Base-by-base conservation (phyloP, 169 alveolate species). In the Ichthyophthirius multifiliis region DNA sequence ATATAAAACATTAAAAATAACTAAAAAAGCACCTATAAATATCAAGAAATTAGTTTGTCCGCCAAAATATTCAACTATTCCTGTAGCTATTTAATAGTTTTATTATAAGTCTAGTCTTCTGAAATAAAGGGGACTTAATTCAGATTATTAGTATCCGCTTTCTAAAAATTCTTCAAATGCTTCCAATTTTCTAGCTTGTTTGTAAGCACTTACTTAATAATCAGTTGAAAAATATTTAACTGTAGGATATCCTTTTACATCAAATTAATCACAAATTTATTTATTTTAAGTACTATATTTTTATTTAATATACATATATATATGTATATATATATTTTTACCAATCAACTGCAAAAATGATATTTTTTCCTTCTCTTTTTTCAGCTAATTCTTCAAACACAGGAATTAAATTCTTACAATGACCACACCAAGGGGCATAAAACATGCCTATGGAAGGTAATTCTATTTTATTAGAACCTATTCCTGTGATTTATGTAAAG, bases 341-440 rank as follows among this genome's bases (percentile, higher is more conserved):
- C 77, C 77, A 67, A 23, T 84, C 79, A n/a, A 81, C 85, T 62
- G 82, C 20, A 4, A 77, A 12, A 55, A 41, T 62, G 34, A 84
- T 75, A 55, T 39, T 74, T 48, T 84, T 23, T 71, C 77, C 76
- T 13, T 35, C 20, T 32, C 48, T 46, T 15, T 44, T 47, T 65
- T 84, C 44, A 32, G 89, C 89, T 13, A 84, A 64, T 67, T 65
- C 75, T 39, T 65, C 82, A 48, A 13, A 84, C 16, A 46, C 65
- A 7, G 89, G 89, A 65, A 55, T 74, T 18, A 84, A 74, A 47
- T 73, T 39, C 74, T 84, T 55, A 48, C 89, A 84, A 63, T 84
- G 77, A 65, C 83, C 78, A 13, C 85, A 76, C 89, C 89, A 84
- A 27, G 89, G 89, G 9, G 89, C 89, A 41, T 65, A 84, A 47